Evolutionary conservation across 108 stramenopile genomes (phyloP), one percentile per base, ranked within the genome.

Genomic region (Tribonema minus): DNA sequence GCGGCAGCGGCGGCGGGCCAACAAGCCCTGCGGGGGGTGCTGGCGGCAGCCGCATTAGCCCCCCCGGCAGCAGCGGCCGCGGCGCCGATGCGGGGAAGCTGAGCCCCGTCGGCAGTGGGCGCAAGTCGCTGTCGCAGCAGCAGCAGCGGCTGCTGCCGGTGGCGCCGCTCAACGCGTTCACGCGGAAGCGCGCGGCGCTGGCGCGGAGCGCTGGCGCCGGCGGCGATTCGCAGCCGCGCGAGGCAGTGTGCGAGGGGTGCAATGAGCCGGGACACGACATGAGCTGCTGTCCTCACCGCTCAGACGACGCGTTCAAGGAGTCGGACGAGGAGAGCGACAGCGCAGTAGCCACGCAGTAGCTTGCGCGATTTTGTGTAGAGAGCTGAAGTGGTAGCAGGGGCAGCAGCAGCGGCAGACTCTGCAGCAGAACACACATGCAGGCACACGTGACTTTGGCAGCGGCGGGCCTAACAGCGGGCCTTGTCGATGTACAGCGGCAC

Each of bases 191-290:
- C 23, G 25, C 35, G 64, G 33, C 35, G n/a, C 64, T 64, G 33
- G 29, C 33, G 63, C 34, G 15, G 34, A 12, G 15, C 32, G 63
- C 28, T 30, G 32, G 3, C 3, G 31, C 31, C 32, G 20, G 28
- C 1, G 64, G 31, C 23, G 34, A n/a, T n/a, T 64, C 0, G 64
- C 29, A n/a, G 28, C 15, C n/a, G 25, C 64, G 34, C 32, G 31
- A 36, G 28, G 33, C 0, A 34, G 33, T 64, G 64, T 70, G 69
- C 35, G 31, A 70, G n/a, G 69, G 69, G 35, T 70, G 69, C 35
- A 59, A 70, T 34, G 69, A 59, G 58, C 58, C 32, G n/a, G 69
- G 69, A 7, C 69, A 70, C 58, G 69, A 36, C 0, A 36, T 70
- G 34, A 23, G 32, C 30, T 32, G 27, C 58, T 70, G 69, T 59